Evolutionary conservation across 2,329 filamentous ascomycete genomes (phyloP), one percentile per base, ranked within the genome.

Genomic region (Elsinoe batatas): DNA sequence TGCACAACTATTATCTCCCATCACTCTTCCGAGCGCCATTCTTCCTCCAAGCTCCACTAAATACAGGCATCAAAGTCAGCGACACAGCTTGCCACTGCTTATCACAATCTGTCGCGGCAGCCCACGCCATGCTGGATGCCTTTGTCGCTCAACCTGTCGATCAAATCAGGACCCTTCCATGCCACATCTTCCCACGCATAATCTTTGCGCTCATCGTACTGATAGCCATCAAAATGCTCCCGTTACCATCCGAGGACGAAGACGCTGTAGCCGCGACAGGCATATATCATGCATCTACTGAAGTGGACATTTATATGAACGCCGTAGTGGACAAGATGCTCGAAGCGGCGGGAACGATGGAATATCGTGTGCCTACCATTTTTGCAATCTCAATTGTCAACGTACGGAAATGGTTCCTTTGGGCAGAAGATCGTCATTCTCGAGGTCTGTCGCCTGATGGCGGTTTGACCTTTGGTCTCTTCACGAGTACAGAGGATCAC

Each of bases 31-130:
- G 58, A 46, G 66, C 67, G 58, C 72, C 72, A 17, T 73, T 74
- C 6, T 73, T 74, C 63, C 74, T 72, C 7, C 42, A 47, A 64
- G 69, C 73, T n/a, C 72, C 74, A 7, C 67, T 72, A 44, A 64
- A 78, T 30, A 69, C 72, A 18, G 69, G 74, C 53, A 58, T 65
- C 56, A 54, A 65, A 42, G 60, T 72, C 5, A 80, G 79, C 2
- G 72, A 79, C 0, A 79, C 81, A 0, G 83, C 88, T 53, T 80
- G 87, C 58, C 79, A 79, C 62, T 81, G 85, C 6, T 71, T 90
- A 6, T 82, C 81, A 0, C 76, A 79, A n/a, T 87, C 83, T 61
- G 74, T 88, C 22, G 73, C 75, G 1, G 81, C 84, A 33, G 82
- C 85, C 38, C 82, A 89, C 62, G 76, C 77, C 54, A 78, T 86